A percentile compares a stretch with the other conserved stretches of the same genome.
Evolutionary conservation across 73 alveolate species (phyloP).

Genomic region (Paramecium pentaurelia): DNA sequence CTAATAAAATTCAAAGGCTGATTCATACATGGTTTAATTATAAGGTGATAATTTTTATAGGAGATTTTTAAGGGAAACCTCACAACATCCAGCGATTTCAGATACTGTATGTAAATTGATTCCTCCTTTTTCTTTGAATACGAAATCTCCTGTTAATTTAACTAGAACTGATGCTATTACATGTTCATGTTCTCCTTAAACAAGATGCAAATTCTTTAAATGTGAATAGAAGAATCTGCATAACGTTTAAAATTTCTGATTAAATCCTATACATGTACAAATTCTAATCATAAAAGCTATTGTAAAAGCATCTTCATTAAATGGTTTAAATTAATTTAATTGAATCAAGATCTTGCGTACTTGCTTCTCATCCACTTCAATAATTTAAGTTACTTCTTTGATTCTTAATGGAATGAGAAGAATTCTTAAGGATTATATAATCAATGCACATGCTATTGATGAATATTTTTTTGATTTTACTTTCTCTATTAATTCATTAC

Average conservation of each 20-base stretch:
- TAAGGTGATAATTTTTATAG: not conserved
- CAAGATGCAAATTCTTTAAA: not conserved
- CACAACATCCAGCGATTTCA: conserved; percentile 15
- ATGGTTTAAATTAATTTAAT: not conserved
- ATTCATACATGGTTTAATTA: not conserved
- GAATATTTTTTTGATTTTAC: not conserved
- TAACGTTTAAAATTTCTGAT: not conserved
- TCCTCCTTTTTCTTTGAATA: not conserved
- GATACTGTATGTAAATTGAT: not conserved
- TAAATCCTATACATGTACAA: not conserved
- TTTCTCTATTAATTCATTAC: not conserved
- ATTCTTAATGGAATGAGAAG: not conserved
- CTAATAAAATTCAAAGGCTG: not conserved
- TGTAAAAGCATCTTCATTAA: not conserved
- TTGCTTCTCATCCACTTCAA: not conserved
- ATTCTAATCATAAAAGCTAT: not conserved
- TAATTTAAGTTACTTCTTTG: not conserved
- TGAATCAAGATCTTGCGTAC: not conserved
- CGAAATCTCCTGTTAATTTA: not conserved
- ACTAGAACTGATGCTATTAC: not conserved
- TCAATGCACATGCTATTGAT: not conserved
- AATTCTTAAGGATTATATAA: not conserved
- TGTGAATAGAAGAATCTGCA: not conserved
- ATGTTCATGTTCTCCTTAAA: not conserved
- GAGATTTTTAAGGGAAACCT: not conserved